Conservation (phyloP, 2,329 filamentous ascomycete genomes). For the Beauveria scarabaeidicola region DNA sequence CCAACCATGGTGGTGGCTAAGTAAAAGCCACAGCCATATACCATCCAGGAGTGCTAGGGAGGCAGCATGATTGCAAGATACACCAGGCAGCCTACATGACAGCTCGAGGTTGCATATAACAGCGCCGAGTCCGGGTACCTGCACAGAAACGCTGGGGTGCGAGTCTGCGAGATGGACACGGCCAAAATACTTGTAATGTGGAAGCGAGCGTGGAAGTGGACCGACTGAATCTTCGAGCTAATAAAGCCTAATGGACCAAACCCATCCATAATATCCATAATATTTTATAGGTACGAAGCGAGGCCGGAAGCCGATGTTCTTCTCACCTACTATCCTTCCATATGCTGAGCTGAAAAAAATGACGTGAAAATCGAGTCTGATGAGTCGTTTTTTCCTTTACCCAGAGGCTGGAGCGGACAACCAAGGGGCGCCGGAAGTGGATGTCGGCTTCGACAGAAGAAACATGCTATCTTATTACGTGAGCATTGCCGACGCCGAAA, state of each 20-base stretch:
- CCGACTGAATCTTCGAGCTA: not conserved
- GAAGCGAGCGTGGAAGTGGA: not conserved
- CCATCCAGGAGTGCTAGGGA: not conserved
- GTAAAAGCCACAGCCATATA: no score
- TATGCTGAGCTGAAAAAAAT: not conserved
- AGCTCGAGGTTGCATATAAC: not conserved
- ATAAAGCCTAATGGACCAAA: not conserved
- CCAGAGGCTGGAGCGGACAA: not conserved
- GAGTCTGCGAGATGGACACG: no score
- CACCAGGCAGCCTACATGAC: not conserved
- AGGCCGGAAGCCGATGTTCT: not conserved
- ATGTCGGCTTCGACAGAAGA: constrained; percentile 1
- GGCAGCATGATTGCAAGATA: not conserved
- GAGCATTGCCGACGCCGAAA: not conserved
- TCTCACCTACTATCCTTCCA: not conserved
- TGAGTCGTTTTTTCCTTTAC: not conserved
- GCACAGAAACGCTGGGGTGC: not conserved
- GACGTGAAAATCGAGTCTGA: not conserved
- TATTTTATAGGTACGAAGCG: not conserved
- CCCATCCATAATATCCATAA: not conserved
- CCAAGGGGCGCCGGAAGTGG: not conserved
- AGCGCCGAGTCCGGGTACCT: not conserved
- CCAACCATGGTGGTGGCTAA: no score
- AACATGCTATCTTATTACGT: not conserved
- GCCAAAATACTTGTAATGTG: not conserved